Percentiles rank a stretch among this genome's conserved stretches.
Evolutionary conservation across 495 filamentous ascomycete species (phyloP).

Genomic region (Podospora comata): DNA sequence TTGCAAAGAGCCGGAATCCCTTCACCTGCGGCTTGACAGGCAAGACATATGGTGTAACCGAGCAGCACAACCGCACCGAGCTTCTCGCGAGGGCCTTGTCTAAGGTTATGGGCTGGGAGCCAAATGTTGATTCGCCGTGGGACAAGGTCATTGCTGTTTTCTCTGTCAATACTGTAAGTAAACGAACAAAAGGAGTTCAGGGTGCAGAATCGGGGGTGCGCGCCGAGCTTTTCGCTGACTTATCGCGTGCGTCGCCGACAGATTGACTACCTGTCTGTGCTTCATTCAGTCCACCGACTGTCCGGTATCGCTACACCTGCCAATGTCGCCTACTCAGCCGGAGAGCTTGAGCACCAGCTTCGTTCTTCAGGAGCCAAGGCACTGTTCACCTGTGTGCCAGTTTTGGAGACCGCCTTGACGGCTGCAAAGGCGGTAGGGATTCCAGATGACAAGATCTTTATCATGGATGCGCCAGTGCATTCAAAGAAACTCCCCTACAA

Average conservation of each 20-base stretch:
- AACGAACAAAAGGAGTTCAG: neutral
- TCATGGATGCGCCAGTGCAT: slow-evolving; percentile 65
- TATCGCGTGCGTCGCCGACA: slow-evolving; percentile 30
- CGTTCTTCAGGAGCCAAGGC: slow-evolving; percentile 70
- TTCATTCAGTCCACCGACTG: slow-evolving; percentile 73
- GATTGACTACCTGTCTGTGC: slow-evolving; percentile 77
- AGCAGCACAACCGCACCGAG: slow-evolving; percentile 66
- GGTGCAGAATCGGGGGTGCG: neutral
- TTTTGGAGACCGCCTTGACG: slow-evolving; percentile 65
- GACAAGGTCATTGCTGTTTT: slow-evolving; percentile 80
- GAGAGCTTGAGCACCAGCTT: slow-evolving; percentile 76
- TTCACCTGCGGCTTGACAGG: slow-evolving; percentile 82
- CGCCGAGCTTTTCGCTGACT: slow-evolving; percentile 17
- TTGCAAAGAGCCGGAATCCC: slow-evolving; percentile 63
- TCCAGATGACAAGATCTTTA: slow-evolving; percentile 67
- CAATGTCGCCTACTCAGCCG: slow-evolving; percentile 75
- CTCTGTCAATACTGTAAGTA: slow-evolving; percentile 72
- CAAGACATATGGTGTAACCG: slow-evolving; percentile 61
- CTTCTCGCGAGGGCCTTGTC: slow-evolving; percentile 66
- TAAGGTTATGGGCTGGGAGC: slow-evolving; percentile 70
- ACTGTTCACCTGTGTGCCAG: slow-evolving; percentile 75
- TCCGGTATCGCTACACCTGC: slow-evolving; percentile 74
- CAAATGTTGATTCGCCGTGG: slow-evolving; percentile 75
- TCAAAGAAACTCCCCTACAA: slow-evolving; percentile 56
- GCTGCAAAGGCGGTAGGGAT: slow-evolving; percentile 67